Conservation (phyloP, 257 asterid genomes). For the Solanum ossicruentum region DNA sequence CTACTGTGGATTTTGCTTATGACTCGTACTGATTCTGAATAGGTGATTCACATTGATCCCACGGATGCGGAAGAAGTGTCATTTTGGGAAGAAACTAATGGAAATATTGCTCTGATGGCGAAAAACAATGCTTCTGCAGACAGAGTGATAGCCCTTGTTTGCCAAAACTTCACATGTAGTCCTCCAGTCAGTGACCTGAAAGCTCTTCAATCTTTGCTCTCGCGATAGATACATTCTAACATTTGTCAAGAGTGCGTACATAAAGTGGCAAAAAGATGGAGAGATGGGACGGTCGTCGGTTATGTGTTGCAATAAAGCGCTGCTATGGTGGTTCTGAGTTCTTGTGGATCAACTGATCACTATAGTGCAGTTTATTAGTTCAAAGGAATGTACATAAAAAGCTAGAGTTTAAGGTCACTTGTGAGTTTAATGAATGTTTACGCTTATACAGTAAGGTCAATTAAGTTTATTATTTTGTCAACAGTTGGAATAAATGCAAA, state of each 20-base stretch:
- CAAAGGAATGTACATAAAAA: background rate
- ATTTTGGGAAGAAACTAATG: constrained; percentile 63
- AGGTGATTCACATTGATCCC: constrained; percentile 89
- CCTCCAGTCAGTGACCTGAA: constrained; percentile 41
- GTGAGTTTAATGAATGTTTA: background rate
- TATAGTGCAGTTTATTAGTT: background rate
- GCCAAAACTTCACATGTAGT: constrained; percentile 81
- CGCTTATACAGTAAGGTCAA: background rate
- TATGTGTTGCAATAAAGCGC: background rate
- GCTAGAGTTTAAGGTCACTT: background rate
- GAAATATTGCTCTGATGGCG: constrained; percentile 61
- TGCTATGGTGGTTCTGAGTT: background rate
- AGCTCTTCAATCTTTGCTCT: constrained; percentile 37
- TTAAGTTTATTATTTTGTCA: background rate
- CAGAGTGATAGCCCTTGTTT: constrained; percentile 58
- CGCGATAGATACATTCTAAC: background rate
- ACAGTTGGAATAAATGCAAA: background rate
- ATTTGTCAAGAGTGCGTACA: background rate
- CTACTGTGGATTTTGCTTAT: background rate
- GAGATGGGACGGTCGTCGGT: background rate
- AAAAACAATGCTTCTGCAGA: constrained; percentile 23
- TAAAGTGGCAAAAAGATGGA: background rate
- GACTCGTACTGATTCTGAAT: background rate
- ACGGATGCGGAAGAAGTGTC: constrained; percentile 37
- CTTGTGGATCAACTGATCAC: background rate